phyloP scores from a whole-genome alignment of 106 monocot species.

The Dendrobium officinale region DNA sequence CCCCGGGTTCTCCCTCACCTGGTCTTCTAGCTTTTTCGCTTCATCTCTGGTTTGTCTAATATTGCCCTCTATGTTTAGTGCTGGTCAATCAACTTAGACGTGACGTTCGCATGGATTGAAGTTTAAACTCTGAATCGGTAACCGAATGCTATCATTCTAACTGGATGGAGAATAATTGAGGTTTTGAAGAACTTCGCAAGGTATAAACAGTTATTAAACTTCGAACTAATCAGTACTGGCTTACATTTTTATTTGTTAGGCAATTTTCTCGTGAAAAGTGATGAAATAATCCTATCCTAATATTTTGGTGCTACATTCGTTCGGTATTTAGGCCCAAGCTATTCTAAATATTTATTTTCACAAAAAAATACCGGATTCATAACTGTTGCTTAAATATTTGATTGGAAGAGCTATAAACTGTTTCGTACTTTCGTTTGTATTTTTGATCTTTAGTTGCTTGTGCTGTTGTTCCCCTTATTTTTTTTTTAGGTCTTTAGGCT shows the following conservation, averaged over 20 bases:
- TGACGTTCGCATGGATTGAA: neutral
- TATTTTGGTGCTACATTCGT: too few relatives aligned
- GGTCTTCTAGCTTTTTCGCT: neutral
- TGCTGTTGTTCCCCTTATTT: neutral
- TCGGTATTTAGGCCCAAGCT: too few relatives aligned
- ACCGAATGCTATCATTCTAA: neutral
- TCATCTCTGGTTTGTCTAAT: too few relatives aligned
- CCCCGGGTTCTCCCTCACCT: slow-evolving; percentile 7
- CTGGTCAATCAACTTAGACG: neutral
- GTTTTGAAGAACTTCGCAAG: neutral
- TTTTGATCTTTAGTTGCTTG: neutral
- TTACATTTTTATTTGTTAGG: neutral
- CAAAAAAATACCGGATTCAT: neutral
- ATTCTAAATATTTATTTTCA: neutral
- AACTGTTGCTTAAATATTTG: neutral
- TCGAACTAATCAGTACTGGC: neutral
- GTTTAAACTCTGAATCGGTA: neutral
- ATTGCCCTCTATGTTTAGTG: neutral
- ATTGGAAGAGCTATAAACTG: neutral
- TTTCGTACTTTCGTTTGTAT: too few relatives aligned
- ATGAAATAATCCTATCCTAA: neutral
- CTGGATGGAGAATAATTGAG: neutral
- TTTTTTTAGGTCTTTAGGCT: too few relatives aligned
- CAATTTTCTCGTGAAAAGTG: too few relatives aligned
- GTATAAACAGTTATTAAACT: neutral